Evolutionary conservation across 805 yeast species (phyloP), one percentile per base, ranked within the genome.

Genomic region (Suhomyces kilbournensis): DNA sequence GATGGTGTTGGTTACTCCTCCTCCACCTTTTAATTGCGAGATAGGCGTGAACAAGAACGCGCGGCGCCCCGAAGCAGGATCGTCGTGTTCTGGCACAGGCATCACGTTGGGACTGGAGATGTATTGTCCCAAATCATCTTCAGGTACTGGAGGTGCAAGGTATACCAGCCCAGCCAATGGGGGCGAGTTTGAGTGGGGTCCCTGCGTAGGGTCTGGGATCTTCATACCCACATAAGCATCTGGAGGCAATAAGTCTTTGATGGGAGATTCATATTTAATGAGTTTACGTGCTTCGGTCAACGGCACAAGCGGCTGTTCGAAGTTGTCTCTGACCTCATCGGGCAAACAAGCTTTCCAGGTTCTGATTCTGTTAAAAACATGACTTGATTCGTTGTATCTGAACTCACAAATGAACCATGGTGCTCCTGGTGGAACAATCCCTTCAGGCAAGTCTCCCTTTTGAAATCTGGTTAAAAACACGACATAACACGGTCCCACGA

Each of bases 331-430:
- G 46, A 93, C 88, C 69, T 93, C 98, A 69, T 94, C 98, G 0
- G 99, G 99, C 59, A 94, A 78, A 75, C 98, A 94, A 6, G 97
- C 97, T 70, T 90, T 93, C 99, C 99, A 94, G 2, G 99, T 93
- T 65, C 98, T 82, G 62, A 94, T 94, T 66, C 93, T 88, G 71
- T 93, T 94, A 77, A 94, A 94, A 26, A 85, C 85, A 68, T 90
- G 89, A 62, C 90, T 96, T 51, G 82, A 79, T 66, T 93, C 97
- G 66, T 93, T 93, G 71, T 92, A 94, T 63, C 99, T 84, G 68
- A 83, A 89, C 70, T 94, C 99, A 74, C 98, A 94, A 60, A 94
- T 86, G 70, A 91, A 94, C 65, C 96, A 80, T 5, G 94, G 93
- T 3, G 90, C 87, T 49, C 90, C 93, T 51, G 77, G 78, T 19